Base-by-base conservation (phyloP, 345 rosid genomes). In the Ailanthus altissimus region DNA sequence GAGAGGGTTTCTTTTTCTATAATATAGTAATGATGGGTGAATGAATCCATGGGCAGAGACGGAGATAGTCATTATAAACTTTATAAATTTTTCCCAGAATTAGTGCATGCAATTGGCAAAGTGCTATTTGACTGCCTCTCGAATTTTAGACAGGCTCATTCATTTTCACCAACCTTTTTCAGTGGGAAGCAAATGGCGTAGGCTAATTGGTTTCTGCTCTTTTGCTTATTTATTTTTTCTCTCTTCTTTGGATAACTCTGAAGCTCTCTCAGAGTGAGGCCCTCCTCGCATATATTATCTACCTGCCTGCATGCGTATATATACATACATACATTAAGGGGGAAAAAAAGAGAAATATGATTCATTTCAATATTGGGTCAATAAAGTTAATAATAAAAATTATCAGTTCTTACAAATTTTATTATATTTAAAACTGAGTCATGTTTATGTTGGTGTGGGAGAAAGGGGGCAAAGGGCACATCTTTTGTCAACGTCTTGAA, bases 1-100 rank as follows among this genome's bases (percentile, higher is more conserved):
- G 57, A 76, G 79, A 70, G 47, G 76, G 53, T 64, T 73, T 76
- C 70, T 75, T 80, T 77, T 81, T 81, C n/a, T 72, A 83, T 84
- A 83, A 87, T 85, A 54, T 46, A 15, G 85, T 72, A 85, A 88
- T 86, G 75, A 89, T 84, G 88, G 84, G 83, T 72, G 78, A 77
- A 85, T 82, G 78, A 77, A 86, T 82, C 84, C 79, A 71, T 61
- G 56, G 74, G 66, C 72, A 32, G 38, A 32, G 38, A 32, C 2
- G 3, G 38, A 32, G 38, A 32, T 1, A 32, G 38, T 6, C 58
- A 45, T 45, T 36, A 65, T 70, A 63, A 51, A 1, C 25, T 42
- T 18, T 36, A 20, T 20, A 32, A 8, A 4, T 70, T 57, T 54
- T 25, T 36, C 21, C 25, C 36, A 43, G 47, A 81, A 77, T 72